These are phyloP conservation scores for Fusarium camptoceras DNA, from an alignment of 2,329 filamentous ascomycete species.

Conservation along the genomic window DNA sequence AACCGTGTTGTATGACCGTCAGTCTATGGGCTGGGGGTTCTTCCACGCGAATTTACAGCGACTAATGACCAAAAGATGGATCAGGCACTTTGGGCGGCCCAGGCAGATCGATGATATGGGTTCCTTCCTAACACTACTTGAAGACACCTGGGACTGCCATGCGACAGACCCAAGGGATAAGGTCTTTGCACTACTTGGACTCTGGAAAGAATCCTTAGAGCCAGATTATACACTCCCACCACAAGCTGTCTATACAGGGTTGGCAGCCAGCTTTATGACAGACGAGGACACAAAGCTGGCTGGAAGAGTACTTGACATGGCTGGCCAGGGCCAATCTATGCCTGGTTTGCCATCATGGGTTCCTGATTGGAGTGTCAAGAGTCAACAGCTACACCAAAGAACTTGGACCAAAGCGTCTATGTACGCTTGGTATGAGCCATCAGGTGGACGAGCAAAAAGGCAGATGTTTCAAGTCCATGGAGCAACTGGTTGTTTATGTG, in stretches of 20 bases:
- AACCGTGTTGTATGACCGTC: fast-evolving
- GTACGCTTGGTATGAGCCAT: neutral
- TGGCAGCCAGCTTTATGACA: neutral
- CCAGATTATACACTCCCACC: neutral
- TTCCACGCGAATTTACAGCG: fast-evolving
- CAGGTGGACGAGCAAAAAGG: neutral
- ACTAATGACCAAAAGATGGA: neutral
- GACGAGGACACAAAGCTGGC: fast-evolving
- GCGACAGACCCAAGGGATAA: conserved; percentile 10
- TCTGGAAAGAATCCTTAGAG: fast-evolving
- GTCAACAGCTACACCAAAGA: neutral
- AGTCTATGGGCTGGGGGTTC: neutral
- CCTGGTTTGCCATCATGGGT: neutral
- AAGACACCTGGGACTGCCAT: neutral
- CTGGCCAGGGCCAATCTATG: neutral
- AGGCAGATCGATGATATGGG: neutral
- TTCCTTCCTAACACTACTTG: neutral
- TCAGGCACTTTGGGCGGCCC: neutral
- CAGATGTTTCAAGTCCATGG: neutral
- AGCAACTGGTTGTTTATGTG: neutral
- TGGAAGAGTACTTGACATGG: neutral
- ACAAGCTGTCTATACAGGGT: neutral
- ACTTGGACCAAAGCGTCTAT: neutral
- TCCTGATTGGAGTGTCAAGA: conserved; percentile 1
- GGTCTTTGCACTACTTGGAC: neutral